phyloP scores from a whole-genome alignment of 1,284 basidiomycete species.

The Trichosporon faecale region DNA sequence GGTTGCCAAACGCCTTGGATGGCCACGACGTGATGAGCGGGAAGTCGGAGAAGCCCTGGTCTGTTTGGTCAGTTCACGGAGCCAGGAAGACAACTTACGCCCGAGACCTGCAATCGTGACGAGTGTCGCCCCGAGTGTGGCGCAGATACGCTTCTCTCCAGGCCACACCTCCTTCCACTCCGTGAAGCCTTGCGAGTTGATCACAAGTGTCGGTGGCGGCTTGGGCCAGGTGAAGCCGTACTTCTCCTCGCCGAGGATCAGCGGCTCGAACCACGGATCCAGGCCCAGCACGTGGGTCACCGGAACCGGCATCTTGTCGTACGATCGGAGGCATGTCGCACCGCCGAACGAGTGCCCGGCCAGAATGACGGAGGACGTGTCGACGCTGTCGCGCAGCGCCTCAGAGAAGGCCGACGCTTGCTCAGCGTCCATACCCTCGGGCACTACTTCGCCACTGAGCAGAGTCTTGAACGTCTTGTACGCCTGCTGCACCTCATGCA shows the following conservation, averaged over 20 bases:
- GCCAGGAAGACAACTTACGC: conserved; percentile 32
- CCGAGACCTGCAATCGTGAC: conserved; percentile 39
- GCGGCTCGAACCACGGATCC: conserved; percentile 75
- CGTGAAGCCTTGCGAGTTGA: conserved; percentile 71
- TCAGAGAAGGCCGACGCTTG: conserved; percentile 43
- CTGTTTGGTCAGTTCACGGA: conserved; percentile 23
- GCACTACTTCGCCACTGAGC: conserved; percentile 16
- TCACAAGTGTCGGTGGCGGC: conserved; percentile 57
- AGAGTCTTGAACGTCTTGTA: conserved; percentile 48
- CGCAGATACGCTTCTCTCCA: conserved; percentile 58
- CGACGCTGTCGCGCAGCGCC: conserved; percentile 54
- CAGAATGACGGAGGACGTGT: conserved; percentile 56
- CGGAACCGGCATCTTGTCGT: conserved; percentile 54
- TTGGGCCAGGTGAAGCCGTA: conserved; percentile 53
- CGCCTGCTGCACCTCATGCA: conserved; percentile 63
- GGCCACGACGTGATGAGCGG: conserved; percentile 30
- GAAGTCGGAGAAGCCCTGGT: conserved; percentile 50
- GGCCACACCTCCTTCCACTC: conserved; percentile 68
- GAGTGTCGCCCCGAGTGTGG: conserved; percentile 37
- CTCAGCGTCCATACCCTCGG: conserved; percentile 12
- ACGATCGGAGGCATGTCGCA: conserved; percentile 57
- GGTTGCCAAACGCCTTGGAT: conserved; percentile 22
- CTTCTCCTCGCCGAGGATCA: conserved; percentile 50
- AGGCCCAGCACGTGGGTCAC: conserved; percentile 60
- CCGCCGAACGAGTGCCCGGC: conserved; percentile 75